Percentiles rank a stretch among this genome's conserved stretches.
Evolutionary conservation across 2,329 filamentous ascomycete species (phyloP).

Genomic region (Rhynchosporium secalis): DNA sequence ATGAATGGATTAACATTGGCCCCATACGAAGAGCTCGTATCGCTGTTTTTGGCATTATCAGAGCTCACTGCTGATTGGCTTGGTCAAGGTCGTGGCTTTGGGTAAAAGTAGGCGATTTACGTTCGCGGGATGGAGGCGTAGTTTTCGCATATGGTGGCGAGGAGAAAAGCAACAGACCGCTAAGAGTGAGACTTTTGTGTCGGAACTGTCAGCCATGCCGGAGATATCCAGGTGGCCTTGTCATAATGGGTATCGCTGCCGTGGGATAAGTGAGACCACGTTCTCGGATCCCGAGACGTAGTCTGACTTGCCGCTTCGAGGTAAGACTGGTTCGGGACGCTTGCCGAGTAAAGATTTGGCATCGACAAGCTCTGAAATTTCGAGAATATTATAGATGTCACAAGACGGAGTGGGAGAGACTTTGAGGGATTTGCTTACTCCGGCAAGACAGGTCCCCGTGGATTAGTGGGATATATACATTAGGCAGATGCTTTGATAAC

Average conservation of each 20-base stretch:
- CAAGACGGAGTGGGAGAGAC: neutral
- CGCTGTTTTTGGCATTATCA: neutral
- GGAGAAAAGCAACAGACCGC: constrained; percentile 1
- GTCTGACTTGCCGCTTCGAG: constrained; percentile 4
- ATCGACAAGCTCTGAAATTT: constrained; percentile 22
- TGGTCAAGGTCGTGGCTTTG: neutral
- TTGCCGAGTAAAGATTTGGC: constrained; percentile 26
- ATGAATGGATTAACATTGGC: constrained; percentile 1
- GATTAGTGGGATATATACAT: neutral
- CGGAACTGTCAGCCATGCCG: neutral
- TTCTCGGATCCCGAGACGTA: neutral
- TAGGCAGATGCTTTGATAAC: constrained; percentile 16
- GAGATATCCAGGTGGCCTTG: neutral
- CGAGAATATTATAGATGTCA: neutral
- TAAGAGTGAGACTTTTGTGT: neutral
- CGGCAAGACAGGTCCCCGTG: too few species aligned
- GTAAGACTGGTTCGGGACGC: constrained; percentile 9
- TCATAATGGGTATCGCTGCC: neutral
- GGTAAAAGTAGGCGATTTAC: neutral
- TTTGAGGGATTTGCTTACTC: neutral
- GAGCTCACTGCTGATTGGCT: neutral
- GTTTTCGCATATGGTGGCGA: constrained; percentile 1
- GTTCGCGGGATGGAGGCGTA: neutral
- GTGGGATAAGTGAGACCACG: constrained; percentile 14
- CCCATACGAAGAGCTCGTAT: neutral